phyloP scores from a whole-genome alignment of 2,329 filamentous ascomycete genomes.

The Hirsutella minnesotensis region DNA sequence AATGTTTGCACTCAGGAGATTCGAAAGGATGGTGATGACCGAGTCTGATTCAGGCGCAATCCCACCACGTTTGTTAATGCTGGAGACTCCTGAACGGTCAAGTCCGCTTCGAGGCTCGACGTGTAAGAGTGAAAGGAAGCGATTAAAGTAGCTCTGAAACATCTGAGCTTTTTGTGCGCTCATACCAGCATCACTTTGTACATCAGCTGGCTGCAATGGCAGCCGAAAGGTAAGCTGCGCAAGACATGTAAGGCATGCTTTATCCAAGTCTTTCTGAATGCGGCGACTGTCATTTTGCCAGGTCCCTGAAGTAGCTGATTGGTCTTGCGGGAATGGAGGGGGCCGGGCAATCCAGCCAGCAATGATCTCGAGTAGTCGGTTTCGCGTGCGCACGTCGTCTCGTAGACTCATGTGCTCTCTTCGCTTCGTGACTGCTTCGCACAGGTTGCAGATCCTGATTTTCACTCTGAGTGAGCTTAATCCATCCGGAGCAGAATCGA shows the following conservation, averaged over 20 bases:
- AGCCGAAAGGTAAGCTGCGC: slow-evolving; percentile 54
- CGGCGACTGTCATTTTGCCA: slow-evolving; percentile 45
- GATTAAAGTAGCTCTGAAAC: slow-evolving; percentile 61
- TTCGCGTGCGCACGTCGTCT: slow-evolving; percentile 57
- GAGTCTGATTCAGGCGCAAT: slow-evolving; percentile 45
- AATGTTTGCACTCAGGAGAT: slow-evolving; percentile 58
- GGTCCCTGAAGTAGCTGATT: slow-evolving; percentile 25
- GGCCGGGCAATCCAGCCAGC: slow-evolving; percentile 58
- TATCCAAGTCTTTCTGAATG: slow-evolving; percentile 54
- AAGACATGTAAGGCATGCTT: slow-evolving; percentile 52
- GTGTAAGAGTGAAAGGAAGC: slow-evolving; percentile 54
- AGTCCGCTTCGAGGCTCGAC: slow-evolving; percentile 36
- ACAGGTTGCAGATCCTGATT: slow-evolving; percentile 57
- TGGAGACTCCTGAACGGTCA: slow-evolving; percentile 14
- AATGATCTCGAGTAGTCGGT: slow-evolving; percentile 55
- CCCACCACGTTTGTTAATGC: slow-evolving; percentile 37
- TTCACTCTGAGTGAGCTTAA: slow-evolving; percentile 49
- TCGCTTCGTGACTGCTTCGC: slow-evolving; percentile 50
- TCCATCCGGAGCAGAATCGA: slow-evolving; percentile 46
- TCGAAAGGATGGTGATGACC: slow-evolving; percentile 56
- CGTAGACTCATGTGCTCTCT: slow-evolving; percentile 58
- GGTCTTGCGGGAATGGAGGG: slow-evolving; percentile 32
- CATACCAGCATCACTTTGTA: slow-evolving; percentile 52
- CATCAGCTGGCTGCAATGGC: slow-evolving; percentile 53
- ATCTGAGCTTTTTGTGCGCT: slow-evolving; percentile 60